Evolutionary conservation across 495 filamentous ascomycete species (phyloP).

Genomic region (Emericellopsis terricola): DNA sequence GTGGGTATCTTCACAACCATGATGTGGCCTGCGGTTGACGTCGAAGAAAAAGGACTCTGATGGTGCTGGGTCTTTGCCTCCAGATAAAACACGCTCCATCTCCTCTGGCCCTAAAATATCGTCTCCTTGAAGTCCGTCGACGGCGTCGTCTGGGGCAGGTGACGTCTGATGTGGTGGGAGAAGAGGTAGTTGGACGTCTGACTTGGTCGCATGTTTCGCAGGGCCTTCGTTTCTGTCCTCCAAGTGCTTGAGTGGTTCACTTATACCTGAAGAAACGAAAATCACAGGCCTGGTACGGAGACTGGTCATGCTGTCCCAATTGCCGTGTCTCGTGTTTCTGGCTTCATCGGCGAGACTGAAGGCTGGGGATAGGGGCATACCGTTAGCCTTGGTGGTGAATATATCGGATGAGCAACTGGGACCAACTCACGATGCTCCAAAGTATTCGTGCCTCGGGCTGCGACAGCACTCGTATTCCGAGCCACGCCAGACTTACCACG

Average conservation of each 20-base stretch:
- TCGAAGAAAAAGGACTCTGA: too few species aligned
- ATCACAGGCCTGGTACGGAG: conserved; percentile 36
- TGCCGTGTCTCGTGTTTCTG: conserved; percentile 46
- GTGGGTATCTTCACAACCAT: too few species aligned
- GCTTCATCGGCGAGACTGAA: conserved; percentile 63
- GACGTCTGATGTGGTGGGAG: not conserved
- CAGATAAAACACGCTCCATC: not conserved
- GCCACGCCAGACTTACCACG: too few species aligned
- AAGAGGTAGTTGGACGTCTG: not conserved
- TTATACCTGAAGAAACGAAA: conserved; percentile 57
- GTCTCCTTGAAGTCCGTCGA: not conserved
- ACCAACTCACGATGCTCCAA: too few species aligned
- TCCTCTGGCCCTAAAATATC: not conserved
- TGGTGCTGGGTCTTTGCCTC: not conserved
- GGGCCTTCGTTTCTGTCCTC: conserved; percentile 3
- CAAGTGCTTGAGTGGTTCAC: conserved; percentile 26
- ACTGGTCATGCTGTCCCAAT: conserved; percentile 19
- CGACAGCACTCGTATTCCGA: too few species aligned
- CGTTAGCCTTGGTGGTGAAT: conserved; percentile 18
- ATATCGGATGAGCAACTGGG: too few species aligned
- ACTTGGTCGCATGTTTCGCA: not conserved
- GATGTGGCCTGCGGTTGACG: too few species aligned
- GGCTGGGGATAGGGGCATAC: conserved; percentile 11
- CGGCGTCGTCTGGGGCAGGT: not conserved
- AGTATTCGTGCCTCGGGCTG: too few species aligned